Evolutionary conservation across 257 asterid species (phyloP), one percentile per base, ranked within the genome.

Genomic region (Solanum raphanifolium): DNA sequence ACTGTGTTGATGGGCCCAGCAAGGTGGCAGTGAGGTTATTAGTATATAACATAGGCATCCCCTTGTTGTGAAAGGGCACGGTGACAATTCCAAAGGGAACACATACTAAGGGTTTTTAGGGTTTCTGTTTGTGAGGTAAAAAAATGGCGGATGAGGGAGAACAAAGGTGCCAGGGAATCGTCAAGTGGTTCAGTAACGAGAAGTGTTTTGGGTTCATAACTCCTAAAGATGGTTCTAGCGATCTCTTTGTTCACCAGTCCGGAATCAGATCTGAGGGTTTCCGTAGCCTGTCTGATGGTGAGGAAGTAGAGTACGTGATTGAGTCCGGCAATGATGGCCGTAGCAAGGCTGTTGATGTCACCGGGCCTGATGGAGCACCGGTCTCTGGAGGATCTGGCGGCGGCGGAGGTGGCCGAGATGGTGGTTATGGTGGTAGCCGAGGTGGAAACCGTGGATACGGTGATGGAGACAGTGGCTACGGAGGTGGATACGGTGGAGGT

Each of bases 151-250:
- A 75, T 21, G 88, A 89, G 31, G 83, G 15, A 72, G 94, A 89
- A 65, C 87, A 83, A 21, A 91, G 91, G 89, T 89, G 87, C 7
- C 93, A 76, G 91, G 99, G 99, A 0, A 72, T 89, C 2, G 98
- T 94, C 10, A 95, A 95, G 87, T 96, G 99, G 99, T 96, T 96
- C 87, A 93, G 90, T 85, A 98, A 93, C 76, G 95, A 94, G 38
- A 96, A 95, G 68, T 98, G 99, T 0, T 96, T 91, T 55, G 99
- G 99, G 0, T 96, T 96, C 88, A 96, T 96, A 82, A 94, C 96
- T 18, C 98, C 98, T 11, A 94, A 92, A 1, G 98, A 94, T 52
- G 99, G 98, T 5, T 52, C 62, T 52, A 88, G 90, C 81, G 99
- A 96, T 90, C 96, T 94, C 21, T 96, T 96, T 52, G 99, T 96